Evolutionary conservation across 2,329 filamentous ascomycete species (phyloP).

Genomic region (Penicillium expansum): DNA sequence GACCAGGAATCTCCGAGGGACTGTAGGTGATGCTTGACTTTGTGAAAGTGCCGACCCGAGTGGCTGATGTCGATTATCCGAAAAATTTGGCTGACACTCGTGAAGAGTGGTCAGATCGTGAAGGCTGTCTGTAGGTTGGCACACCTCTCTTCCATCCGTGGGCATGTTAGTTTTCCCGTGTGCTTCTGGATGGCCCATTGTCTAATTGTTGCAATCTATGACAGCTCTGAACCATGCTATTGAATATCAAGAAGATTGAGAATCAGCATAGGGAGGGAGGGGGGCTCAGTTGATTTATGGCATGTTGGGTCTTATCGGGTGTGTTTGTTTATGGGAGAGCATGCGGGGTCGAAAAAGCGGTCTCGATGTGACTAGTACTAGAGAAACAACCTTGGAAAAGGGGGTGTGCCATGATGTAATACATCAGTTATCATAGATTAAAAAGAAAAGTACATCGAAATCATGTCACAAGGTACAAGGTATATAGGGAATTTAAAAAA

Average conservation of each 20-base stretch:
- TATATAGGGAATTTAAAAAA: neutral
- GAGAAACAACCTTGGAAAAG: no score
- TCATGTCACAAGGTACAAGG: neutral
- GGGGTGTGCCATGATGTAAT: neutral
- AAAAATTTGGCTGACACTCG: neutral
- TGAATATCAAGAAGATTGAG: neutral
- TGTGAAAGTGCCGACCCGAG: neutral
- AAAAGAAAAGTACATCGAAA: no score
- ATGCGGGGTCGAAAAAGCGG: slow-evolving; percentile 9
- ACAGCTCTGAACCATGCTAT: neutral
- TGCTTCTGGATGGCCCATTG: slow-evolving; percentile 1
- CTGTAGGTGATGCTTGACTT: neutral
- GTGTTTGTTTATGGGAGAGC: neutral
- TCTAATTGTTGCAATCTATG: neutral
- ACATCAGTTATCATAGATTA: neutral
- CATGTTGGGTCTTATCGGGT: neutral
- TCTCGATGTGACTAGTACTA: neutral
- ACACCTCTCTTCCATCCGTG: neutral
- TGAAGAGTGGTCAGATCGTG: neutral
- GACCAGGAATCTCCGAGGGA: slow-evolving; percentile 34
- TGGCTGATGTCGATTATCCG: neutral
- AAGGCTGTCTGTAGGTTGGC: neutral
- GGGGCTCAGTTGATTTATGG: neutral
- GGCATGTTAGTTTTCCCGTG: neutral
- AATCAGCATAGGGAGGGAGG: neutral